These are phyloP conservation scores for Erysimum pusillum DNA, from an alignment of 441 rosid species.

Conservation along the genomic window DNA sequence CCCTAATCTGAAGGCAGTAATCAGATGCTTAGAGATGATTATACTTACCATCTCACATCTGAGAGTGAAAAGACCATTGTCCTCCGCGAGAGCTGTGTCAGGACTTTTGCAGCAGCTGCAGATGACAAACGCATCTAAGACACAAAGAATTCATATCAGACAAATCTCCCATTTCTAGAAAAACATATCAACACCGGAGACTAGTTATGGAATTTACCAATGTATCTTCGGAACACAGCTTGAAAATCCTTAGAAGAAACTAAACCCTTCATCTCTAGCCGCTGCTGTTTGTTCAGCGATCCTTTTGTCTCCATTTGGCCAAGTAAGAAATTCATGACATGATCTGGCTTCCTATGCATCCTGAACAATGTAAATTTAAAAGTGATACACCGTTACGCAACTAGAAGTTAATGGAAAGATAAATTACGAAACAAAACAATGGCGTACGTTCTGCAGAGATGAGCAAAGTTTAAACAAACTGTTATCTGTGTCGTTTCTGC, in stretches of 20 bases:
- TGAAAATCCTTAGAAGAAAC: conserved; percentile 57
- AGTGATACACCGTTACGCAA: neutral
- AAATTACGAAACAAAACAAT: neutral
- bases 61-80: conserved; percentile 78
- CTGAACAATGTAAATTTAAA: conserved; percentile 28
- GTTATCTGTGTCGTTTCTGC: conserved; percentile 63
- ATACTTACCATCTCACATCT: conserved; percentile 80
- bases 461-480: conserved; percentile 65
- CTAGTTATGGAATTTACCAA: conserved; percentile 43
- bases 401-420: neutral
- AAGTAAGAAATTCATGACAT: conserved; percentile 55
- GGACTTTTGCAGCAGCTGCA: conserved; percentile 92
- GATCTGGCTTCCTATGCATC: conserved; percentile 56
- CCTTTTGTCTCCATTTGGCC: conserved; percentile 60
- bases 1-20: conserved; percentile 2
- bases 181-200: neutral
- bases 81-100: conserved; percentile 76
- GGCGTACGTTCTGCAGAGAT: conserved; percentile 65
- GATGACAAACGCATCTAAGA: conserved; percentile 79
- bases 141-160: conserved; percentile 39
- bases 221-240: conserved; percentile 54
- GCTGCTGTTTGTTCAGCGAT: conserved; percentile 55
- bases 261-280: conserved; percentile 55
- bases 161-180: neutral
- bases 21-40: conserved; percentile 1